phyloP scores from a whole-genome alignment of 1,139 yeast species.

The Hansenula lynferdii region DNA sequence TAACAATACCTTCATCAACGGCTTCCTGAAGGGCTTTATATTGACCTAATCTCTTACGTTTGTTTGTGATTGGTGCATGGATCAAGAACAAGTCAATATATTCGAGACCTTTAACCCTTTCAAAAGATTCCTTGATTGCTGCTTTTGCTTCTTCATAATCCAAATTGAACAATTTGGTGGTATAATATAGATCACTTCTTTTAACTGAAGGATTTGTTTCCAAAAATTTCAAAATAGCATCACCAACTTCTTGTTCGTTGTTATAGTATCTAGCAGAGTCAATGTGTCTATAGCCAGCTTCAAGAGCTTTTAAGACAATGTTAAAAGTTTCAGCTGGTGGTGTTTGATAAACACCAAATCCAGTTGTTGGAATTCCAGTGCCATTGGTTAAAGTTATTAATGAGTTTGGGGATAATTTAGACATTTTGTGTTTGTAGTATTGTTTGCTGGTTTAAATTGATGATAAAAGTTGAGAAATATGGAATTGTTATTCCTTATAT shows the following conservation, averaged over 20 bases:
- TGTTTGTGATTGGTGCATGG: slow-evolving; percentile 33
- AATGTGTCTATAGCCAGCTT: slow-evolving; percentile 51
- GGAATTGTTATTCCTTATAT: too few species aligned
- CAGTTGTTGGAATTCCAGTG: slow-evolving; percentile 3
- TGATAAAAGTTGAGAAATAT: too few species aligned
- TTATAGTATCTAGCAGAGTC: slow-evolving; percentile 35
- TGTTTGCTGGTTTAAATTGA: too few species aligned
- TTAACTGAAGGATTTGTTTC: background rate
- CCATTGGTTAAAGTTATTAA: slow-evolving; percentile 21
- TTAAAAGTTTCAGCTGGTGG: slow-evolving; percentile 10
- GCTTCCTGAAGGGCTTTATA: slow-evolving; percentile 39
- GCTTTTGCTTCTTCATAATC: background rate
- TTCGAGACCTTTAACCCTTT: background rate
- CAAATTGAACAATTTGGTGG: background rate
- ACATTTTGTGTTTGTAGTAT: too few species aligned
- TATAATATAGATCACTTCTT: background rate
- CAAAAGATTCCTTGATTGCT: background rate
- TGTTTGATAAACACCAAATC: slow-evolving; percentile 15
- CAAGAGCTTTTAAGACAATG: slow-evolving; percentile 34
- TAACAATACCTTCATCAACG: slow-evolving; percentile 25
- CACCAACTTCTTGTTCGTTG: slow-evolving; percentile 40
- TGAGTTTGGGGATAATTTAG: background rate
- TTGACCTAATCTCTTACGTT: slow-evolving; percentile 31
- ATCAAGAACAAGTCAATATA: slow-evolving; percentile 24
- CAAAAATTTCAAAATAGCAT: slow-evolving; percentile 28